Evolutionary conservation across 345 rosid genomes (phyloP), one percentile per base, ranked within the genome.

Genomic region (Sonneratia caseolaris): DNA sequence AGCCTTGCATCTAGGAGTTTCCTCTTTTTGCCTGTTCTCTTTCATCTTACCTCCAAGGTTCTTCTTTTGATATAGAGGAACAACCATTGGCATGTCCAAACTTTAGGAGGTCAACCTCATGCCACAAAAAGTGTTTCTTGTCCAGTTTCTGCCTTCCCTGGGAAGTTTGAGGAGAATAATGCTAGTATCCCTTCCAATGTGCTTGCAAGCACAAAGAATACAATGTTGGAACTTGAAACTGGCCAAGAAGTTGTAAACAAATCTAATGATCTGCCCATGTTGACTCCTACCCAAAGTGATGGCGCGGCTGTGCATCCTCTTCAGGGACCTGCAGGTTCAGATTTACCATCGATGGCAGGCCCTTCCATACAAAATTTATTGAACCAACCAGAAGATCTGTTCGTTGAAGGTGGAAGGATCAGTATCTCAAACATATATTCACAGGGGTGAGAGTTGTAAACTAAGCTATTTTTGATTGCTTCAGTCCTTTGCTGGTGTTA

Each of bases 341-440:
- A 86, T 67, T 84, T 83, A 51, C 97, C 82, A 74, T 79, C 82
- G 18, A 74, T 75, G 47, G 96, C 88, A 76, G 85, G 86, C 77
- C 92, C 84, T 65, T 68, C 81, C 49, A 70, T 76, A 10, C 77
- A 77, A 74, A 86, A 86, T 72, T 72, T 72, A 57, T 49, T 76
- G 73, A 83, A 82, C 69, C 88, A 78, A 74, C 85, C 75, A 70
- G 89, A 87, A 72, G 94, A 88, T 71, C 81, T 91, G 68, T 81
- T 82, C 37, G 79, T 92, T 66, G 99, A 96, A 85, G 96, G 96
- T 72, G 99, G 99, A 64, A 91, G 86, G n/a, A 95, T 95, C 74
- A 92, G 79, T 84, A 88, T 95, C 76, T 95, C 98, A 38, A 95
- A 87, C 73, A 81, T 65, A 57, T 95, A 95, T 79, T 88, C 93